Percentiles rank a stretch among this genome's conserved stretches.
Conservation (phyloP, 2,329 filamentous ascomycete genomes). For the Clonostachys byssicola region DNA sequence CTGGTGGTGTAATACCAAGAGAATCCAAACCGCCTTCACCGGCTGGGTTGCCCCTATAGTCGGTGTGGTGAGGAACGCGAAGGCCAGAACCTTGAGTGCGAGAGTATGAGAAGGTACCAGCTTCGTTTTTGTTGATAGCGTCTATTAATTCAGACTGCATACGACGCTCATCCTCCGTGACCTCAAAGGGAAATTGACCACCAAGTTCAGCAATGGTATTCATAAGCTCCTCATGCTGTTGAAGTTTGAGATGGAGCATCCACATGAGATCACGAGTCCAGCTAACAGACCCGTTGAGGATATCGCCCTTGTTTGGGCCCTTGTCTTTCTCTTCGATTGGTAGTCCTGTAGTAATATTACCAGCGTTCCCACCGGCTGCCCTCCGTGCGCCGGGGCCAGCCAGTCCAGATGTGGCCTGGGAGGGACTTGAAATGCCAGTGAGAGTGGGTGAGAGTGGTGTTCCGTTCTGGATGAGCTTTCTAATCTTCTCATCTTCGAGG, state of each 20-base stretch:
- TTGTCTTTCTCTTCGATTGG: constrained; percentile 98
- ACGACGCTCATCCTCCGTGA: constrained; percentile 87
- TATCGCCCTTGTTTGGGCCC: constrained; percentile 97
- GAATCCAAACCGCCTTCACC: constrained; percentile 22
- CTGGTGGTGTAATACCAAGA: constrained; percentile 30
- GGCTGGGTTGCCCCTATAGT: constrained; percentile 70
- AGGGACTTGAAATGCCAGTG: constrained; percentile 63
- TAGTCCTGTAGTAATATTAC: constrained; percentile 87
- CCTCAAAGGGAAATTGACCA: constrained; percentile 72
- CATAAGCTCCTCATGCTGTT: constrained; percentile 84
- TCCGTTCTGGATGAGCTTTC: constrained; percentile 90
- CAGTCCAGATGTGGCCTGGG: constrained; percentile 78
- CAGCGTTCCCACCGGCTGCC: constrained; percentile 63
- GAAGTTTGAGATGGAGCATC: constrained; percentile 85
- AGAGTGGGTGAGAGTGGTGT: constrained; percentile 83
- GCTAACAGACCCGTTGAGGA: constrained; percentile 92
- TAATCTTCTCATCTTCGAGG: constrained; percentile 93
- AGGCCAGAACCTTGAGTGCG: constrained; percentile 79
- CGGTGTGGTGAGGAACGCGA: constrained; percentile 89
- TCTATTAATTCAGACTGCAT: constrained; percentile 94
- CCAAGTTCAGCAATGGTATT: constrained; percentile 71
- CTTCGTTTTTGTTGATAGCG: constrained; percentile 76
- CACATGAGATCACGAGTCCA: constrained; percentile 99
- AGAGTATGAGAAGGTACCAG: constrained; percentile 76
- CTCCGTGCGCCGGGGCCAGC: constrained; percentile 81